These are phyloP conservation scores for Termitomyces heimii DNA, from an alignment of 768 basidiomycete genomes.

Conservation along the genomic window DNA sequence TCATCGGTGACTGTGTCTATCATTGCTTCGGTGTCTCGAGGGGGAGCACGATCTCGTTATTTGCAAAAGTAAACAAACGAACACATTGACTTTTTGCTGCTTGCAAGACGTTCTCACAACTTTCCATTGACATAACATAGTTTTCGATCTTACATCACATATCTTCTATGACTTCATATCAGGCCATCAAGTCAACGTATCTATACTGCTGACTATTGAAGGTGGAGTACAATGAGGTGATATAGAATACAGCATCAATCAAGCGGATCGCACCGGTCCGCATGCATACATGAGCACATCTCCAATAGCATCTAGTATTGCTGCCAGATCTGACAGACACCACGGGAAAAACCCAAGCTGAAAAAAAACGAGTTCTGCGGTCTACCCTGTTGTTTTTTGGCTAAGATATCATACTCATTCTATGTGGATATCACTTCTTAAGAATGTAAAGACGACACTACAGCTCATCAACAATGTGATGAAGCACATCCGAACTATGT, in stretches of 20 bases:
- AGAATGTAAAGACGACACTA: background rate
- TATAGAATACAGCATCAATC: too few species aligned
- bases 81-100: too few species aligned
- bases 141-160: background rate
- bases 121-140: background rate
- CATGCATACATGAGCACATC: too few species aligned
- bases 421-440: background rate
- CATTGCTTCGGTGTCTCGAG: background rate
- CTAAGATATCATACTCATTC: background rate
- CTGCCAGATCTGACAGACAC: too few species aligned
- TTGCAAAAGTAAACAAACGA: background rate
- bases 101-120: background rate
- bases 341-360: too few species aligned
- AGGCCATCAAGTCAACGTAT: background rate
- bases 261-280: too few species aligned
- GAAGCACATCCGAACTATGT: background rate
- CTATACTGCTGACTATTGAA: too few species aligned
- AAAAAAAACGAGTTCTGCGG: too few species aligned
- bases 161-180: background rate
- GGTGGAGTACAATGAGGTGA: too few species aligned
- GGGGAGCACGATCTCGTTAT: background rate
- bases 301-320: too few species aligned
- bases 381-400: background rate
- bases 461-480: conserved; percentile 3
- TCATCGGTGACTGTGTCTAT: background rate